Conservation (phyloP, 2,329 filamentous ascomycete species). For the Sporothrix luriei region DNA sequence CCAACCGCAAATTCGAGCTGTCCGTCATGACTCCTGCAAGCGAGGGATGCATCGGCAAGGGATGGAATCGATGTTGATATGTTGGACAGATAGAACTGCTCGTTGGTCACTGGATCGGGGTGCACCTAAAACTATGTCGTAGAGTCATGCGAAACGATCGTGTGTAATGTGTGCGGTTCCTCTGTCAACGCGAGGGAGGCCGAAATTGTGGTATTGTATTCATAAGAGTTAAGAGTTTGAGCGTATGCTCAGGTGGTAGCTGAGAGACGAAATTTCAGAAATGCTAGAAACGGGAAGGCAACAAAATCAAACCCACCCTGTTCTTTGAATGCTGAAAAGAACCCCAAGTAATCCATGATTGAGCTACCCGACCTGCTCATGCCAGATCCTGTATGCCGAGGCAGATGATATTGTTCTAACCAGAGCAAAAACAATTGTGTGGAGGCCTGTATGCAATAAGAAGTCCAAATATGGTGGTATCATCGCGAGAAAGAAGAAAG, state of each 20-base stretch:
- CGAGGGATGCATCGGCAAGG: neutral
- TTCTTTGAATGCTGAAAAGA: neutral
- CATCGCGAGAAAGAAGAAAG: slow-evolving; percentile 17
- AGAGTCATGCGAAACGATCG: neutral
- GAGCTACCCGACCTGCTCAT: neutral
- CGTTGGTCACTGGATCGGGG: neutral
- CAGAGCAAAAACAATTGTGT: neutral
- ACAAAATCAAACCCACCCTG: neutral
- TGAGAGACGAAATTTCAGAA: neutral
- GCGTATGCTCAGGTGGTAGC: neutral
- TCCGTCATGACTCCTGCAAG: too few relatives aligned
- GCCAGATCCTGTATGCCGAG: slow-evolving; percentile 1
- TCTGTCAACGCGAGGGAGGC: neutral
- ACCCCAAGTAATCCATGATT: neutral
- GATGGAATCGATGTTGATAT: neutral
- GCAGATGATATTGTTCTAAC: slow-evolving; percentile 2
- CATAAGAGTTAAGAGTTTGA: neutral
- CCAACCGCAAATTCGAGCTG: too few relatives aligned
- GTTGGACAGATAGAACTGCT: neutral
- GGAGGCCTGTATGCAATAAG: slow-evolving; percentile 5
- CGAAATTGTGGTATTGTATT: slow-evolving; percentile 2
- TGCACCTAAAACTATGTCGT: neutral
- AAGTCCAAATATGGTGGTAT: slow-evolving; percentile 25
- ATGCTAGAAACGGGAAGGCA: neutral
- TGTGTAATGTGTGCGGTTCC: neutral